Evolutionary conservation across 495 filamentous ascomycete genomes (phyloP).

Genomic region (Daldinia childiae): DNA sequence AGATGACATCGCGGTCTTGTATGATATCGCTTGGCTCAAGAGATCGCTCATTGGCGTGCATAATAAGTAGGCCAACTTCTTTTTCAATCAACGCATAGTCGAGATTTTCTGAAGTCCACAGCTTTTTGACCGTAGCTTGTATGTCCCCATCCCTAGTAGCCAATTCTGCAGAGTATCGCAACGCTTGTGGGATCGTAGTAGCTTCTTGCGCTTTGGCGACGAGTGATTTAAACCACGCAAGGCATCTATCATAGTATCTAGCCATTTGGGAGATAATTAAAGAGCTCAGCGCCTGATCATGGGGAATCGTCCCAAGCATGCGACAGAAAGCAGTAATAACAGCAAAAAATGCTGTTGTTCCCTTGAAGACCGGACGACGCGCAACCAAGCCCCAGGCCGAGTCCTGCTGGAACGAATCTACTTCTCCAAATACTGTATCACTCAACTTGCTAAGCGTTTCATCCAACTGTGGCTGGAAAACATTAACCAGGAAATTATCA

Average conservation of each 20-base stretch:
- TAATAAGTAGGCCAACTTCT: constrained; percentile 74
- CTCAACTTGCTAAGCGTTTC: constrained; percentile 93
- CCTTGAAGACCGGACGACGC: constrained; percentile 88
- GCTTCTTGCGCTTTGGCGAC: constrained; percentile 65
- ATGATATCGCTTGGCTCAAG: constrained; percentile 84
- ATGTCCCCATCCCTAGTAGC: constrained; percentile 73
- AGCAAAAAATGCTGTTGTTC: constrained; percentile 86
- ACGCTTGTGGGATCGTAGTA: constrained; percentile 49
- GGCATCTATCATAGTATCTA: constrained; percentile 90
- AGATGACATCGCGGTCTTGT: constrained; percentile 84
- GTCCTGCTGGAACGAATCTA: constrained; percentile 89
- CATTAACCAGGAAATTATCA: constrained; percentile 97
- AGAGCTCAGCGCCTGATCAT: constrained; percentile 93
- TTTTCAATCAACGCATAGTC: constrained; percentile 62
- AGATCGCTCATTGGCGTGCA: constrained; percentile 67
- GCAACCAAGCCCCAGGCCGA: constrained; percentile 80
- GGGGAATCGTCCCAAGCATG: constrained; percentile 94
- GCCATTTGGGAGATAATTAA: constrained; percentile 90
- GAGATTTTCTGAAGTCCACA: constrained; percentile 64
- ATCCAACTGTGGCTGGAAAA: constrained; percentile 95
- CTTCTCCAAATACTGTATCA: constrained; percentile 79
- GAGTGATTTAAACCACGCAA: constrained; percentile 83
- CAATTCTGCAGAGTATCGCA: constrained; percentile 78
- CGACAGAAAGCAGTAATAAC: constrained; percentile 90
- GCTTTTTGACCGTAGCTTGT: constrained; percentile 67